Base-by-base conservation (phyloP, 1,139 yeast genomes). In the Candida sanyaensis region DNA sequence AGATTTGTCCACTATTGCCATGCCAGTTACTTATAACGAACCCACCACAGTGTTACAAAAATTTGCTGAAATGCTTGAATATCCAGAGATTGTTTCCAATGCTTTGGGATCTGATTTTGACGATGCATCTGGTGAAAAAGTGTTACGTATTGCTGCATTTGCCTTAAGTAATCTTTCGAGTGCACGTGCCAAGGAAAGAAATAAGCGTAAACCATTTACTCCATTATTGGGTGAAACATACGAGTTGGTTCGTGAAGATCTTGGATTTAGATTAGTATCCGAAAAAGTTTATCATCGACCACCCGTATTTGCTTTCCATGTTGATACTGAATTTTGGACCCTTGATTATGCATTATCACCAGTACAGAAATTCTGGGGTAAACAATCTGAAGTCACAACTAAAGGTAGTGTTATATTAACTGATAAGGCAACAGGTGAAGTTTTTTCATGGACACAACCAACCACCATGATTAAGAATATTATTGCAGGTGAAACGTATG, bases 21-120 rank as follows among this genome's bases (percentile, higher is more conserved):
- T 92, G 95, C 99, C 99, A 1, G 96, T 93, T 5, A 86, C 95
- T 2, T 80, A 91, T 53, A 93, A 93, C 68, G 99, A 93, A 64
- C 99, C 99, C 0, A 66, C 92, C 13, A 82, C 96, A 0, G 82
- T 88, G 32, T 71, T 93, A 48, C 97, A 93, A 64, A 80, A 84
- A 55, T 81, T 85, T 57, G 77, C 93, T 0, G 99, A 93, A 64
- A 67, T 83, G 49, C 75, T 88, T 59, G 99, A 92, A 64, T 90
- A 89, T 62, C 69, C 88, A 34, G 73, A 79, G 43, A 63, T 93
- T 44, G 72, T 93, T 42, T 82, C 83, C 52, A 76, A 78, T 46
- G 92, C 96, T 0, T 69, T 81, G 21, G 65, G 64, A 41, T 65
- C 75, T 0, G 59, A 61, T 3, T 63, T 65, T 65, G 68, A 48